Base-by-base conservation (phyloP, 495 filamentous ascomycete species). In the Haplographium delicatum region DNA sequence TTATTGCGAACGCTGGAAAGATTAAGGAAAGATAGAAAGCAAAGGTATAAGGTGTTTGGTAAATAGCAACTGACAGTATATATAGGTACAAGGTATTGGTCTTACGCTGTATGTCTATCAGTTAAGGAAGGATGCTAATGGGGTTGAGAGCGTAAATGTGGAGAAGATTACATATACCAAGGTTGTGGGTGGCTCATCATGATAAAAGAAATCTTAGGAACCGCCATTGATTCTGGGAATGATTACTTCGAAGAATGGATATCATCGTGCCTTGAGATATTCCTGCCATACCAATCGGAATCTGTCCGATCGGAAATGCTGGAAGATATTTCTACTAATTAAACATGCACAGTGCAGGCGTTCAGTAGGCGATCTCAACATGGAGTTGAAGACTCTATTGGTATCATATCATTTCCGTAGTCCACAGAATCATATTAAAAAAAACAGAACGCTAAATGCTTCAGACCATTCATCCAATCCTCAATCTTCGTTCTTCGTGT, bases 161-260 rank as follows among this genome's bases (percentile, higher is more conserved):
- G 93, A 99, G 68, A 97, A 97, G 74, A 90, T 99, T 33, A 94
- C 89, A 28, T 99, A 89, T 66, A 88, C 94, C 60, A 97, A 96
- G 72, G 87, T 87, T 19, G 74, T 79, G 30, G 54, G 56, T 19
- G 49, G 57, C 11, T 16, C 30, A 24, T 58, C 38, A 50, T 62
- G 55, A 61, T 50, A 27, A 26, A 27, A 7, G 22, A 43, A n/a
- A n/a, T n/a, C n/a, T n/a, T n/a, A n/a, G n/a, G n/a, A n/a, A n/a
- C n/a, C n/a, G n/a, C n/a, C n/a, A n/a, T n/a, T n/a, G n/a, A n/a
- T n/a, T n/a, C n/a, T n/a, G n/a, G n/a, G n/a, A n/a, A n/a, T n/a
- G n/a, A n/a, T n/a, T n/a, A n/a, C n/a, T n/a, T n/a, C n/a, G n/a
- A n/a, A n/a, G n/a, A n/a, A n/a, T n/a, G n/a, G n/a, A n/a, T n/a